Evolutionary conservation across 768 basidiomycete species (phyloP), one percentile per base, ranked within the genome.

Genomic region (Boletus insuetus): DNA sequence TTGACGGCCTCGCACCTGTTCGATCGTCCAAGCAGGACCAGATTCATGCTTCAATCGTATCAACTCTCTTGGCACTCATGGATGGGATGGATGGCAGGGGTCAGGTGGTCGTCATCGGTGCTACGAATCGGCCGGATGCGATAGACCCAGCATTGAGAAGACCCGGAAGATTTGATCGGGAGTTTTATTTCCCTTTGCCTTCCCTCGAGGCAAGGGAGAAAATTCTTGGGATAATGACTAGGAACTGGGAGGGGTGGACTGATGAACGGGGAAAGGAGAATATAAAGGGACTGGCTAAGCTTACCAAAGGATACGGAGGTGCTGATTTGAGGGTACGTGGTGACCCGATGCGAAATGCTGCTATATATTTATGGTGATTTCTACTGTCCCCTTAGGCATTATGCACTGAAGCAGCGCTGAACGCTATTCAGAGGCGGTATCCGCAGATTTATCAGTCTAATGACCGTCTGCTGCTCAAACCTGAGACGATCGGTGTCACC

Each of bases 21-120:
- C 87, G 97, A 44, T 96, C 94, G n/a, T 91, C 92, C 17, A 98
- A 98, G 66, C 97, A 98, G 65, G 97, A 98, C 69, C 96, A 99
- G 72, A 98, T 98, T 52, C 97, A 98, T 68, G 97, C 97, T 1
- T 94, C 91, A 29, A 94, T 99, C 60, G 97, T 99, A 8, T 93
- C 91, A 48, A 98, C 97, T 0, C 79, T 98, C 10, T 79, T 99
- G 3, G 96, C 97, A 3, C 79, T 98, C 42, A 98, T 98, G 97
- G 97, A 98, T 69, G 97, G 96, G 42, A 98, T 98, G 96, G 97
- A 99, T 59, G 95, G 95, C 1, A 83, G 97, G 49, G 95, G 94
- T 2, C 94, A 98, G 71, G 96, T 99, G 17, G 83, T 98, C 26
- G 93, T 99, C 31, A 98, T 98, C 62, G 97, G 97, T 29, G 97